phyloP scores from a whole-genome alignment of 2,329 filamentous ascomycete genomes.

The Colletotrichum lupini region DNA sequence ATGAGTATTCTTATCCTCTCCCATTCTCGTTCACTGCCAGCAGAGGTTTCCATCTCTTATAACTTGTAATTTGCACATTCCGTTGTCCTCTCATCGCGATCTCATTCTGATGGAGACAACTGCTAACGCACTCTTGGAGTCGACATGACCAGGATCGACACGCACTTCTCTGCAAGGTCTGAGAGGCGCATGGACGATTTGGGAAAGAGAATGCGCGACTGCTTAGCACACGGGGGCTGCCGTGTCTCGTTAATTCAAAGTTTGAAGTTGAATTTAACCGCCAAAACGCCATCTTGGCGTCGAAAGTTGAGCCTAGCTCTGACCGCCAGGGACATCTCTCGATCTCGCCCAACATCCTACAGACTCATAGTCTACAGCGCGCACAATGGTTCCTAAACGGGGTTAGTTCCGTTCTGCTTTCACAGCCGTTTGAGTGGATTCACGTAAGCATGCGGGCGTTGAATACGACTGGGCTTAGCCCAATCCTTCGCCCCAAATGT shows the following conservation, averaged over 20 bases:
- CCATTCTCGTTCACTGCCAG: too few species aligned
- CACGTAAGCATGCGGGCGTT: background rate
- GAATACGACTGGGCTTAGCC: background rate
- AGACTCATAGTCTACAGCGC: background rate
- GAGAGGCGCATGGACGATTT: background rate
- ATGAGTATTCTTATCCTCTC: too few species aligned
- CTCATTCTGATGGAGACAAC: background rate
- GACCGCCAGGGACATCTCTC: background rate
- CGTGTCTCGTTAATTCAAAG: background rate
- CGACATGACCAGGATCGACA: background rate
- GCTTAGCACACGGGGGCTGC: background rate
- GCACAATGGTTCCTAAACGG: slow-evolving; percentile 21
- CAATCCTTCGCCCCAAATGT: background rate
- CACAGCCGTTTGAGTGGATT: slow-evolving; percentile 1
- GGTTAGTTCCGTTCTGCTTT: slow-evolving; percentile 6
- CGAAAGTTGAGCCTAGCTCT: background rate
- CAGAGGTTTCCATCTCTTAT: background rate
- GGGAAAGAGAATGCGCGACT: slow-evolving; percentile 7
- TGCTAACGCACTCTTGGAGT: background rate
- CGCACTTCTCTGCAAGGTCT: background rate
- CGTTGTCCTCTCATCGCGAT: background rate
- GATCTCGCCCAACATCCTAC: background rate
- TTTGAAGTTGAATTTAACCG: background rate
- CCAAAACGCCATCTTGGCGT: slow-evolving; percentile 9
- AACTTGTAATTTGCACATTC: background rate